A percentile compares a stretch with the other conserved stretches of the same genome.
These are phyloP conservation scores for Emergomyces africanus DNA, from an alignment of 2,329 filamentous ascomycete genomes.

Conservation along the genomic window DNA sequence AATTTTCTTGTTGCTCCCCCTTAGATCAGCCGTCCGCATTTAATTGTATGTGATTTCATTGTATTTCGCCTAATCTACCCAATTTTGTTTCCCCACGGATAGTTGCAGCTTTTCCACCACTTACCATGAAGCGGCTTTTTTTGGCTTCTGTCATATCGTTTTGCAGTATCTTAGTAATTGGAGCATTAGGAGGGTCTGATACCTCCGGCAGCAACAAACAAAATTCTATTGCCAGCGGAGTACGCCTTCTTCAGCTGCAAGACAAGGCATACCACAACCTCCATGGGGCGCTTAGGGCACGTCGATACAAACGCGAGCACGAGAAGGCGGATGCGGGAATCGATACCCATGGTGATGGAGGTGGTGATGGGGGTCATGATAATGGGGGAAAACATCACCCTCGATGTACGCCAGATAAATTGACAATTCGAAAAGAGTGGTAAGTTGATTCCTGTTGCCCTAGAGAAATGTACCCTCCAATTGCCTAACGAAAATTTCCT, in stretches of 20 bases:
- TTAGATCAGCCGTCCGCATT: background rate
- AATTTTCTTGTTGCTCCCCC: background rate
- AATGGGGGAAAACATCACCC: background rate
- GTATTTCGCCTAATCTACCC: background rate
- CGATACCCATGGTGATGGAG: background rate
- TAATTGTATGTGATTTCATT: background rate
- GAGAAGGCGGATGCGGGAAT: background rate
- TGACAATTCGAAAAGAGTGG: conserved; percentile 10
- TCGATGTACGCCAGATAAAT: conserved; percentile 5
- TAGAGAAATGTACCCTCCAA: background rate
- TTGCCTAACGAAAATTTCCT: background rate
- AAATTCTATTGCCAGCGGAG: conserved; percentile 1
- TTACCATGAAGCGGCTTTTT: background rate
- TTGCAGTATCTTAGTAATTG: background rate
- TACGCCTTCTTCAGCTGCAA: conserved; percentile 7
- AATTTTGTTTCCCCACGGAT: background rate
- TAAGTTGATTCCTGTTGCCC: background rate
- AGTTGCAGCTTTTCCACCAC: background rate
- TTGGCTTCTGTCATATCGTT: background rate
- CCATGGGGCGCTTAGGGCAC: conserved; percentile 1
- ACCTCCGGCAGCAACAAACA: background rate
- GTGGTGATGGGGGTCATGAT: background rate
- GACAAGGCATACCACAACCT: conserved; percentile 4
- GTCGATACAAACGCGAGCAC: background rate
- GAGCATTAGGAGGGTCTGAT: background rate